Evolutionary conservation across 495 filamentous ascomycete species (phyloP), one percentile per base, ranked within the genome.

Genomic region (Hyaloscypha variabilis): DNA sequence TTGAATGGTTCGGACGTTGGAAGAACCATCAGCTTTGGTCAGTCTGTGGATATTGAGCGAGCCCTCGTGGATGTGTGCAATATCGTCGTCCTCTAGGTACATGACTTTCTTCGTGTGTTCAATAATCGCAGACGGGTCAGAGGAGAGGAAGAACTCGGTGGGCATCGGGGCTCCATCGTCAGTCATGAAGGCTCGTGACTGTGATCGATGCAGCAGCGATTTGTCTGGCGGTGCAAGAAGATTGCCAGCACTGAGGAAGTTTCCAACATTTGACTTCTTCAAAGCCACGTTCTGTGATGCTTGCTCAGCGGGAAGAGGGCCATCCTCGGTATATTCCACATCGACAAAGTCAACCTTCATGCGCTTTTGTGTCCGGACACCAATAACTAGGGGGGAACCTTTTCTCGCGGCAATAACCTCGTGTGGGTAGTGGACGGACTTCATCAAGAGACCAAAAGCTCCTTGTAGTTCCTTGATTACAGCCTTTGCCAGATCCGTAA

Each of bases 311-410:
- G 95, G 89, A 60, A 99, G 88, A 69, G 92, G 88, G 70, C 78
- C 81, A 53, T 97, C 93, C 72, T 97, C 93, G 14, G 90, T 89
- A 76, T 90, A 97, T 77, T 99, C 96, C 60, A 99, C 95, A 77
- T 99, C 95, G 70, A 99, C 95, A 73, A 99, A 99, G 79, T 99
- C 95, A 64, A 99, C 95, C 89, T 99, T 99, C 95, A 99, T 98
- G 82, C 97, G 96, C 85, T 89, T 94, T 77, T 92, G 85, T 51
- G 95, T 97, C 76, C 91, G 87, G 70, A 99, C 95, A 74, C 95
- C 95, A 71, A 99, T 89, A 56, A 99, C 95, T 52, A 99, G 83
- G 25, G 95, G 95, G 21, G 95, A 99, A 75, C 95, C 95, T 85
- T 99, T 99, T 70, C 95, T 90, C 68, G 95, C 96, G 31, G 95